Percentiles rank a stretch among this genome's conserved stretches.
phyloP scores from a whole-genome alignment of 176 grass and related monocot genomes.

The Juncus effusus region DNA sequence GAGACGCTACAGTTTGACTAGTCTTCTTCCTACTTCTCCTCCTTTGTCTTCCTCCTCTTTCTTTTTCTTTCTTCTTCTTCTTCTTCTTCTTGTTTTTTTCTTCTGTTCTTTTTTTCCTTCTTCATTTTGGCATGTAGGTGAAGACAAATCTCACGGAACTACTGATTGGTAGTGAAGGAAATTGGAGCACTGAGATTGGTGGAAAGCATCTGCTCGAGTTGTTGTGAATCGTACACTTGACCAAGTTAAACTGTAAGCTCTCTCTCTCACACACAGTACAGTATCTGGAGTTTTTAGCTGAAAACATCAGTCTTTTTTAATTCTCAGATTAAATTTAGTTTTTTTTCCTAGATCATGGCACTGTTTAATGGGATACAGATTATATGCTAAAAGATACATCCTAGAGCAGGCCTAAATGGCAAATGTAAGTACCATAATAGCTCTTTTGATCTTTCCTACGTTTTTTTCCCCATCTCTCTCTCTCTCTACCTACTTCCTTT shows the following conservation, averaged over 20 bases:
- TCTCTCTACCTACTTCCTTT: background rate
- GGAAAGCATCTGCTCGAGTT: too few relatives aligned
- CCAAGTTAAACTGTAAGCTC: too few relatives aligned
- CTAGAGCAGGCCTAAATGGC: background rate
- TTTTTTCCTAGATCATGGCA: background rate
- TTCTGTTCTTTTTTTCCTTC: background rate
- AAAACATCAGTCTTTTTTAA: background rate
- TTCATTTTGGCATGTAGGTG: too few relatives aligned
- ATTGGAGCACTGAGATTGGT: too few relatives aligned
- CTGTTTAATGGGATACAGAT: background rate
- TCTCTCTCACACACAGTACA: background rate
- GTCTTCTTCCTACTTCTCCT: constrained; percentile 10
- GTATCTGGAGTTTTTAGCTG: background rate
- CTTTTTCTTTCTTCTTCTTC: background rate
- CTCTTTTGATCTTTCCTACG: background rate
- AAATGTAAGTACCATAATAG: background rate
- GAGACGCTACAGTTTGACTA: constrained; percentile 26
- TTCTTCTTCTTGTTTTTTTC: background rate
- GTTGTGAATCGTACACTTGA: too few relatives aligned
- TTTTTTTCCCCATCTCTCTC: background rate
- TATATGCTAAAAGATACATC: background rate
- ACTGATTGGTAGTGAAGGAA: too few relatives aligned
- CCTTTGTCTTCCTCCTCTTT: background rate
- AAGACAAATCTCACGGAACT: too few relatives aligned
- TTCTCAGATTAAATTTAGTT: background rate